A percentile compares a stretch with the other conserved stretches of the same genome.
Conservation (phyloP, 176 grass and related monocot species). For the Triticum dicoccoides region DNA sequence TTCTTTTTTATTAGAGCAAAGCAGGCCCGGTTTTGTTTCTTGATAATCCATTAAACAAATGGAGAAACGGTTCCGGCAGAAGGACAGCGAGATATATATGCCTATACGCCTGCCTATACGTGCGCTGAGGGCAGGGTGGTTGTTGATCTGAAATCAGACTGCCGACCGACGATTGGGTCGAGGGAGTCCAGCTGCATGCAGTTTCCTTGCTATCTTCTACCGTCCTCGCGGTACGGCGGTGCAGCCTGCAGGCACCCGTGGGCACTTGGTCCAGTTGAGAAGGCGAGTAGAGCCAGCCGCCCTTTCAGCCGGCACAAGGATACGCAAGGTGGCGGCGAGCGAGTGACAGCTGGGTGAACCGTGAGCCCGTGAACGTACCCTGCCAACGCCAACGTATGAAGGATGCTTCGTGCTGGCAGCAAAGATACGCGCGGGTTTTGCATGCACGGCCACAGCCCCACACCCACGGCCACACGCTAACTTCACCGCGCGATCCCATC, state of each 20-base stretch:
- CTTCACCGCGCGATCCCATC: too few relatives aligned
- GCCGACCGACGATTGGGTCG: neutral
- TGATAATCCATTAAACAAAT: too few relatives aligned
- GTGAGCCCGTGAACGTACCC: neutral
- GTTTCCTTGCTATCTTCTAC: neutral
- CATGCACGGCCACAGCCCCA: too few relatives aligned
- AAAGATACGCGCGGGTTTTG: neutral
- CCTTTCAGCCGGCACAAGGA: neutral
- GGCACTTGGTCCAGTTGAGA: conserved; percentile 20
- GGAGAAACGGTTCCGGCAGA: too few relatives aligned
- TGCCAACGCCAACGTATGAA: conserved; percentile 22
- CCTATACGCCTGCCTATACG: neutral
- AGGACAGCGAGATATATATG: neutral
- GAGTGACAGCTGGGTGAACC: neutral
- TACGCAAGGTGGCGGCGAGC: neutral
- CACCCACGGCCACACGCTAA: too few relatives aligned
- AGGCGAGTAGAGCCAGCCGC: neutral
- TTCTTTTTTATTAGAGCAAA: neutral
- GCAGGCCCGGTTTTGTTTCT: neutral
- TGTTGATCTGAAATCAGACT: neutral
- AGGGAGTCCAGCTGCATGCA: neutral
- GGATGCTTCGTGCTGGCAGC: conserved; percentile 17
- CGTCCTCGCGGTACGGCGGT: neutral
- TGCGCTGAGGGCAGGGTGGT: neutral
- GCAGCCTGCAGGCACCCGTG: conserved; percentile 5